Conservation (phyloP, 75 land plant species). For the Selaginella tamariscina region DNA sequence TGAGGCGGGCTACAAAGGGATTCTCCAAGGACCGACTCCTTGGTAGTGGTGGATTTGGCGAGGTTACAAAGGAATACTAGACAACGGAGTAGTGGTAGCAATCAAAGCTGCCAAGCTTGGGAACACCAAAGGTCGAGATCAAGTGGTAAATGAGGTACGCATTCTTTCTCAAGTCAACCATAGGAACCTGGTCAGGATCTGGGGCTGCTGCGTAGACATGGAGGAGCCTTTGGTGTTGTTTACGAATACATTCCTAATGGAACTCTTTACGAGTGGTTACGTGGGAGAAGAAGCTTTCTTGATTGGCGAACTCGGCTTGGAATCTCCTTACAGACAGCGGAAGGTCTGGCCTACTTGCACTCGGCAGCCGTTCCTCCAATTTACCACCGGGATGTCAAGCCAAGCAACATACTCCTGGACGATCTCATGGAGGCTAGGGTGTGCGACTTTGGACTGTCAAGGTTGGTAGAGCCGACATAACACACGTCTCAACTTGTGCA, state of each 20-base stretch:
- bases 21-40: constrained; percentile 41
- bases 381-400: background rate
- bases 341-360: constrained; percentile 2
- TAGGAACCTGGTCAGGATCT: constrained; percentile 54
- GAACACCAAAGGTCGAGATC: constrained; percentile 30
- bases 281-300: background rate
- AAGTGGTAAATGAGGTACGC: constrained; percentile 66
- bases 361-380: background rate
- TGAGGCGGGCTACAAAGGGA: constrained; percentile 51
- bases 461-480: background rate
- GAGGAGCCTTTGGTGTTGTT: constrained; percentile 47
- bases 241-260: constrained; percentile 12
- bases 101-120: constrained; percentile 49
- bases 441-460: constrained; percentile 6
- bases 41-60: constrained; percentile 66
- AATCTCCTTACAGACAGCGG: background rate
- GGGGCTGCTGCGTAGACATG: constrained; percentile 62
- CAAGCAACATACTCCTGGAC: constrained; percentile 1
- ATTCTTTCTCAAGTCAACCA: constrained; percentile 56
- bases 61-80: constrained; percentile 58
- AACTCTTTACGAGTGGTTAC: constrained; percentile 1
- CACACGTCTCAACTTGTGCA: background rate
- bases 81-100: constrained; percentile 39
- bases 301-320: background rate
- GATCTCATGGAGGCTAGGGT: background rate